Base-by-base conservation (phyloP, 179 eudicot species). In the Monotropa hypopitys region DNA sequence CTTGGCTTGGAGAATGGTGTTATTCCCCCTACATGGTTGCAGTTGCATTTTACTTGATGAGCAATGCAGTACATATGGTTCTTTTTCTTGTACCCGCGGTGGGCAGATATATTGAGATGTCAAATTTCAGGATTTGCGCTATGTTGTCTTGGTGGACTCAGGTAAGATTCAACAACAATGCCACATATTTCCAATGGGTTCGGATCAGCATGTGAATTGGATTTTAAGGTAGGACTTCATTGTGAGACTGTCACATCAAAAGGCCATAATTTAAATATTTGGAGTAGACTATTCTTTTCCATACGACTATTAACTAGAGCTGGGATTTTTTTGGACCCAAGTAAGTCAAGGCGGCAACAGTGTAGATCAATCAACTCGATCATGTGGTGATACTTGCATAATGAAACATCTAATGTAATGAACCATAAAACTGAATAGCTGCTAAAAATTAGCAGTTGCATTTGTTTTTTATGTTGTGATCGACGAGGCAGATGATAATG, bases 1-100 rank as follows among this genome's bases (percentile, higher is more conserved):
- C 87, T 85, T 87, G 94, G 92, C 87, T 96, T 71, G 92, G 92
- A 78, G 97, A 93, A 76, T 96, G 99, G 99, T 96, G 99, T 78
- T 93, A 91, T 81, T 96, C 99, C 67, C 86, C 99, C 35, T 96
- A 91, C 81, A 93, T 93, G 98, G 83, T 90, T 62, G 97, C 89
- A 11, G 98, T 91, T 84, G 89, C 85, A 76, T 35, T 90, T 81
- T 96, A 93, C 85, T 87, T 93, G 84, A 84, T 89, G 88, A 83
- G 91, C 65, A 88, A 89, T 83, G 92, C 89, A 62, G 90, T 93
- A 42, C 89, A 91, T 78, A 87, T 90, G 92, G 86, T 95, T 80
- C 86, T 96, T 61, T 96, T 93, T 88, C 80, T 93, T 76, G 99
- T 96, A 74, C 99, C 99, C 72, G 90, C 88, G 2, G 85, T 91